Evolutionary conservation across 192 early-diverging fungal genomes (phyloP).

Genomic region (Coemansia sp.): DNA sequence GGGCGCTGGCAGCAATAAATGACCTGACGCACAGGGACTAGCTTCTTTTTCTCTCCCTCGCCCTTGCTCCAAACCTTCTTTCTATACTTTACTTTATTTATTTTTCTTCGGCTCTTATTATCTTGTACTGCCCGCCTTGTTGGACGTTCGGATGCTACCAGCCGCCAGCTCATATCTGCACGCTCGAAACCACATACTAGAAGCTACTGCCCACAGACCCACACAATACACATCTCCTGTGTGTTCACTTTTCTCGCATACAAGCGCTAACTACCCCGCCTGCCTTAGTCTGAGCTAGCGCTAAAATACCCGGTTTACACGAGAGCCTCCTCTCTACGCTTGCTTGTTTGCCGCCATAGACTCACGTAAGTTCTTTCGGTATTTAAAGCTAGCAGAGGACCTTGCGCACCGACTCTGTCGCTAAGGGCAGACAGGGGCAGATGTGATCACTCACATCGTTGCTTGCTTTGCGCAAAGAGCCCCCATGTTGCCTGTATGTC

Average conservation of each 20-base stretch:
- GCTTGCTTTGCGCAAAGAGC: neutral
- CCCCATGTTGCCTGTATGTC: neutral
- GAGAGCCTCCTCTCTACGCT: neutral
- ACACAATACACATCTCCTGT: neutral
- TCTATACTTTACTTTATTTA: neutral
- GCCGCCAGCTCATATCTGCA: neutral
- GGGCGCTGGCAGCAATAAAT: neutral
- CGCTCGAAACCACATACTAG: neutral
- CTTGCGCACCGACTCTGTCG: neutral
- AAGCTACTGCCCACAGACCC: neutral
- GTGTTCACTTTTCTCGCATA: neutral
- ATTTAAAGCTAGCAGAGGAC: neutral
- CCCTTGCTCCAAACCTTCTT: neutral
- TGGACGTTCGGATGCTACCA: neutral
- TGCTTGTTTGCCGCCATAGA: neutral
- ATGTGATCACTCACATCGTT: neutral
- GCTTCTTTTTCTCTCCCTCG: neutral
- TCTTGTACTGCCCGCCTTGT: neutral
- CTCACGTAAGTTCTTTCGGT: neutral
- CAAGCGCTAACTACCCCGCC: neutral
- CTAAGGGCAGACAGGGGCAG: neutral
- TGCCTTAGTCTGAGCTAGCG: neutral
- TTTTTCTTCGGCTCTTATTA: neutral
- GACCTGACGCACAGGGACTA: slow-evolving; percentile 3
- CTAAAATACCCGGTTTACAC: neutral